phyloP scores from a whole-genome alignment of 2,329 filamentous ascomycete genomes.

The Stagonosporopsis tanaceti region DNA sequence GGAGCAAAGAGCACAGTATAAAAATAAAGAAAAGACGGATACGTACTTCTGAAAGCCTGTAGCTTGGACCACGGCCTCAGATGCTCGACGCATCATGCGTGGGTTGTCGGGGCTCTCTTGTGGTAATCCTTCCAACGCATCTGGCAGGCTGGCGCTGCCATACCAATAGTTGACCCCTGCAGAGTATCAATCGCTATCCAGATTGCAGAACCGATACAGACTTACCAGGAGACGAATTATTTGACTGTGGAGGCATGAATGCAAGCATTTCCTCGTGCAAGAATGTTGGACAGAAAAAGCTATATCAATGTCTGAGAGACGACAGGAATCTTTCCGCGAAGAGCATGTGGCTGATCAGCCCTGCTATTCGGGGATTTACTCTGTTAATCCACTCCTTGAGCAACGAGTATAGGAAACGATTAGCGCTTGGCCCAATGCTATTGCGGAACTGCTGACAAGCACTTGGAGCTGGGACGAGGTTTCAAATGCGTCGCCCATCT shows the following conservation, averaged over 20 bases:
- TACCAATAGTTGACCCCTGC: slow-evolving; percentile 46
- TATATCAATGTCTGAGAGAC: slow-evolving; percentile 31
- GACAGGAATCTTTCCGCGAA: slow-evolving; percentile 32
- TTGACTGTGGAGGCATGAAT: slow-evolving; percentile 48
- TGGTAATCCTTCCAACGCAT: slow-evolving; percentile 37
- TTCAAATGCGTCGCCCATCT: slow-evolving; percentile 44
- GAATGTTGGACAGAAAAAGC: slow-evolving; percentile 27
- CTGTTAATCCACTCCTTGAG: slow-evolving; percentile 40
- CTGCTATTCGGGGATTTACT: slow-evolving; percentile 44
- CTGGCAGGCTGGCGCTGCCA: slow-evolving; percentile 42
- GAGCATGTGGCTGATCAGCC: slow-evolving; percentile 36
- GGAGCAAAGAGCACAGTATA: background rate
- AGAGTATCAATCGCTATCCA: slow-evolving; percentile 22
- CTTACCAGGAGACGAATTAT: slow-evolving; percentile 46
- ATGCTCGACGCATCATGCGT: slow-evolving; percentile 44
- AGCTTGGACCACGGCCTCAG: slow-evolving; percentile 42
- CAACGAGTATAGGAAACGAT: slow-evolving; percentile 34
- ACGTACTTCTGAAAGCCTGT: slow-evolving; percentile 42
- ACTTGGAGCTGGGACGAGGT: slow-evolving; percentile 42
- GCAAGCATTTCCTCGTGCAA: slow-evolving; percentile 45
- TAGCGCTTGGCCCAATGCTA: slow-evolving; percentile 38
- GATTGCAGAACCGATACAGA: slow-evolving; percentile 8
- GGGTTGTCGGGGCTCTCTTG: slow-evolving; percentile 31
- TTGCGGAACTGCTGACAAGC: slow-evolving; percentile 42
- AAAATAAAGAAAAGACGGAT: background rate